Evolutionary conservation across 1,139 yeast genomes (phyloP).

Genomic region (Geotrichum phurueaensis): DNA sequence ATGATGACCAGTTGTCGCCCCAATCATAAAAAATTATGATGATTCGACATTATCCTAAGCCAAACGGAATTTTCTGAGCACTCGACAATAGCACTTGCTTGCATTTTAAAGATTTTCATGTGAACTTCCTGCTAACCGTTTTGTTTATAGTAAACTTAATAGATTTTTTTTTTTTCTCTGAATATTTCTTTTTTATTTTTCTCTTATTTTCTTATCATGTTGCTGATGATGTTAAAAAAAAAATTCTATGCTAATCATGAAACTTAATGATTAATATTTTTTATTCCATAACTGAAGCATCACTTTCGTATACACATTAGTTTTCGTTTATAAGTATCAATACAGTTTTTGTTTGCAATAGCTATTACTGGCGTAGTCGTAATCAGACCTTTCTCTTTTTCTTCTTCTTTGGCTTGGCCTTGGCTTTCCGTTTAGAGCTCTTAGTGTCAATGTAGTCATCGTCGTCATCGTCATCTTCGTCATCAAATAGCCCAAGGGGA

Average conservation of each 20-base stretch:
- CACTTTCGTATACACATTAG: neutral
- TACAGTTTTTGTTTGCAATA: neutral
- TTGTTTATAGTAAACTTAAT: neutral
- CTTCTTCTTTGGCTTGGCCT: constrained; percentile 53
- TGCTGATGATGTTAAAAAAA: constrained; percentile 6
- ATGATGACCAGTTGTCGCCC: constrained; percentile 60
- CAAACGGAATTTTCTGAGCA: constrained; percentile 48
- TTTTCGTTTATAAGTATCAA: neutral
- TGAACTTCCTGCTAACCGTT: neutral
- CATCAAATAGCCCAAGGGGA: constrained; percentile 5
- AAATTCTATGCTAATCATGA: constrained; percentile 13
- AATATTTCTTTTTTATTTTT: neutral
- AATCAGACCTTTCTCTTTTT: constrained; percentile 50
- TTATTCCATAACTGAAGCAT: neutral
- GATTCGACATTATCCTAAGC: constrained; percentile 47
- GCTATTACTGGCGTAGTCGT: neutral
- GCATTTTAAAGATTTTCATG: neutral
- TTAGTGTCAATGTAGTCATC: constrained; percentile 18
- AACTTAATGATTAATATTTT: constrained; percentile 5
- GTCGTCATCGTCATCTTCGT: constrained; percentile 18
- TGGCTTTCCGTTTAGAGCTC: constrained; percentile 12
- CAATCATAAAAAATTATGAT: constrained; percentile 51
- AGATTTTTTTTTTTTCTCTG: neutral
- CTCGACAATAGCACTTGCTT: constrained; percentile 6
- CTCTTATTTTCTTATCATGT: neutral